Evolutionary conservation across 495 filamentous ascomycete species (phyloP).

Genomic region (Aspergillus cavernicola): DNA sequence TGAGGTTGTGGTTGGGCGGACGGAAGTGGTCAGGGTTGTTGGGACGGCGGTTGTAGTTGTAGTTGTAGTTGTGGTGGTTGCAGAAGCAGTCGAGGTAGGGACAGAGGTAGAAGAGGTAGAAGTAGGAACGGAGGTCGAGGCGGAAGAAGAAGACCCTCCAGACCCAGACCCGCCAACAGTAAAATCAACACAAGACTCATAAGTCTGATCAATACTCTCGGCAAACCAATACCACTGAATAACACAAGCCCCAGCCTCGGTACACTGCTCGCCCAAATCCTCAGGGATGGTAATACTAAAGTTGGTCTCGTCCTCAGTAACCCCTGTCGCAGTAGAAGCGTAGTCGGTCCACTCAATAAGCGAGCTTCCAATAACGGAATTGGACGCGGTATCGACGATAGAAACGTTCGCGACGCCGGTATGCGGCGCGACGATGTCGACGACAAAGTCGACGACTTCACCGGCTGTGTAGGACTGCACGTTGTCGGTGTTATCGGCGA

Average conservation of each 20-base stretch:
- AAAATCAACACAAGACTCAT: constrained; percentile 72
- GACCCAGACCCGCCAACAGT: constrained; percentile 42
- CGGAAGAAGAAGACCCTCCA: constrained; percentile 12
- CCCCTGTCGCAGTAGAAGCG: constrained; percentile 43
- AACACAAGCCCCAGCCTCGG: constrained; percentile 59
- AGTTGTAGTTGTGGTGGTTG: constrained; percentile 11
- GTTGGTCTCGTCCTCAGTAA: constrained; percentile 55
- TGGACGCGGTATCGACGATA: constrained; percentile 59
- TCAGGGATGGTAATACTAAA: constrained; percentile 66
- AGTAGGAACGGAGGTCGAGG: constrained; percentile 12
- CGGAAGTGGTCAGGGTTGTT: constrained; percentile 3
- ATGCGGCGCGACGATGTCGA: constrained; percentile 62
- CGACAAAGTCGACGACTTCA: constrained; percentile 54
- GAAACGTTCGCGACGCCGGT: constrained; percentile 66
- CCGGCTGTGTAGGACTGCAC: constrained; percentile 59
- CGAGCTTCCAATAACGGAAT: constrained; percentile 53
- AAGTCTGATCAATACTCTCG: constrained; percentile 62
- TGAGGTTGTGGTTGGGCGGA: constrained; percentile 6
- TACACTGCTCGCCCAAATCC: constrained; percentile 52
- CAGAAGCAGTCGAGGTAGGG: no score
- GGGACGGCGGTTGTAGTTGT: constrained; percentile 11
- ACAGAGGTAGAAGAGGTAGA: constrained; percentile 5
- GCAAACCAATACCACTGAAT: constrained; percentile 72
- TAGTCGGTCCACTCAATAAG: constrained; percentile 57
- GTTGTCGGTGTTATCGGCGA: constrained; percentile 64